Conservation (phyloP, 1,139 yeast species). For the Taphrina wiesneri region DNA sequence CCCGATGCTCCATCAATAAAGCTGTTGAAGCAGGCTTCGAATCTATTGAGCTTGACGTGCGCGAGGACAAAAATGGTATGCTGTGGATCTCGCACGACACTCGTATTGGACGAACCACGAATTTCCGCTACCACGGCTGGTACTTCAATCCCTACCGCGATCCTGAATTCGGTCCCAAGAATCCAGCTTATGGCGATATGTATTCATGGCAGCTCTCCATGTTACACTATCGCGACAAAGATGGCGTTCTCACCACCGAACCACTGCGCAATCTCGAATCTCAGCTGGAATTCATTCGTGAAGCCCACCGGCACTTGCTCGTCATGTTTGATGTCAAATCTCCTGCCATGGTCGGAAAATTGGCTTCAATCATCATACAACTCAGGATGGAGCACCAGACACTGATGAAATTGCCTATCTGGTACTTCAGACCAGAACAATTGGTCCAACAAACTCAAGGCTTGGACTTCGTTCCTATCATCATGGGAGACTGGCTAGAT, state of each 20-base stretch:
- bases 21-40: background rate
- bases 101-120: background rate
- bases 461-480: background rate
- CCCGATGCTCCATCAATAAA: background rate
- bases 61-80: background rate
- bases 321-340: background rate
- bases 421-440: background rate
- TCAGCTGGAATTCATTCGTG: background rate
- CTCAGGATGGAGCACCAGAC: background rate
- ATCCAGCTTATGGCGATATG: background rate
- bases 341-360: background rate
- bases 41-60: background rate
- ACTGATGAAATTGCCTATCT: background rate
- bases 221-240: background rate
- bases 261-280: background rate
- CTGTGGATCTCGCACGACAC: conserved; percentile 7
- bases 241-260: background rate
- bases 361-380: background rate
- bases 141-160: conserved; percentile 6
- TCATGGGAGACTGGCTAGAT: background rate
- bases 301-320: background rate
- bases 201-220: background rate
- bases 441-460: background rate
- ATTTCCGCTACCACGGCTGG: background rate
- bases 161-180: background rate